Evolutionary conservation across 2,329 filamentous ascomycete genomes (phyloP), one percentile per base, ranked within the genome.

Genomic region (Rutstroemia sp.): DNA sequence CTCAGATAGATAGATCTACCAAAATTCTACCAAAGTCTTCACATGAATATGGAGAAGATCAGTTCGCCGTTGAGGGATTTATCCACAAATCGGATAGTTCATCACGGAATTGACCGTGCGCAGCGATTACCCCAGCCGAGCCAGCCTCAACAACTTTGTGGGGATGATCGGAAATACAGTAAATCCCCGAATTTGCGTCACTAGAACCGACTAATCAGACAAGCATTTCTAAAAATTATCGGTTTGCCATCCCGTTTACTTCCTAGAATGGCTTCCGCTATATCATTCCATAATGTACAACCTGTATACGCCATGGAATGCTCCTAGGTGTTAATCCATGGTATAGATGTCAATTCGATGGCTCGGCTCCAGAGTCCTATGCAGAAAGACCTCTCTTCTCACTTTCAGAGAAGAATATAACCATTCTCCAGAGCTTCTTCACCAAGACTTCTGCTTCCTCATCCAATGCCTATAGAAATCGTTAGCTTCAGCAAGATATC

Each of bases 361-460:
- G 7, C 42, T 23, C n/a, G 14, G 10, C 21, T 21, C 21, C 2
- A 46, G 14, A 21, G 17, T 23, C 7, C 42, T 76, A 89, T 50
- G 84, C 82, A 19, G 87, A 87, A 59, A 96, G 76, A 2, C 92
- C 92, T 61, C 91, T 79, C 76, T 94, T 95, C 79, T 96, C 92
- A 67, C 87, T 89, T 73, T 97, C 92, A 5, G 89, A 94, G 67
- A 92, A 96, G 82, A 96, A 97, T 67, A 97, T 95, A 57, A 96
- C 85, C 90, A 97, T 95, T 51, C 92, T 84, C 94, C 94, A 99
- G 38, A 99, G 80, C 75, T 96, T 97, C 81, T 90, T 95, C 50
- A 97, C 92, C 63, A 99, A 75, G 25, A 89, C 86, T 71, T 96
- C 92, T 10, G 92, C 91, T 69, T 97, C 94, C 68, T 99, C 94